Conservation (phyloP, 176 grass and related monocot genomes). For the Aegilops speltoides region DNA sequence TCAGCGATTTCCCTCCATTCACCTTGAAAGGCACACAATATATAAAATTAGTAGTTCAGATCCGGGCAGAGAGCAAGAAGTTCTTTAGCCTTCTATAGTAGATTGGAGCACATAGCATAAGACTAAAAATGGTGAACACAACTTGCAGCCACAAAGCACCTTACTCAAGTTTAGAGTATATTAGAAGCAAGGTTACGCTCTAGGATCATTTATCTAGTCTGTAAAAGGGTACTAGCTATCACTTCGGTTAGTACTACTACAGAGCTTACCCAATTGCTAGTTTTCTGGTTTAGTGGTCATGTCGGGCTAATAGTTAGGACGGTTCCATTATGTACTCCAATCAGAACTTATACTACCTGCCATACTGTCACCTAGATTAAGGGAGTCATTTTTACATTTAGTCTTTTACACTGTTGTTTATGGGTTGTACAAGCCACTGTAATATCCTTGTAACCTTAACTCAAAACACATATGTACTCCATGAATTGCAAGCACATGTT, state of each 20-base stretch:
- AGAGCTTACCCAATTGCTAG: neutral
- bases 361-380: neutral
- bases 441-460: constrained; percentile 18
- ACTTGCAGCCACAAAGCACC: neutral
- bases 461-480: neutral
- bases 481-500: neutral
- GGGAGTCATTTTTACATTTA: neutral
- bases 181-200: constrained; percentile 11
- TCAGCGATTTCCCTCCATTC: constrained; percentile 13
- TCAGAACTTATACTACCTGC: neutral
- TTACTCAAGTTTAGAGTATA: constrained; percentile 8
- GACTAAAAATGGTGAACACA: neutral
- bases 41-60: constrained; percentile 33
- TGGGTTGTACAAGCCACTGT: constrained; percentile 8
- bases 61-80: constrained; percentile 21
- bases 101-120: constrained; percentile 12
- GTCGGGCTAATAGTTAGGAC: constrained; percentile 22
- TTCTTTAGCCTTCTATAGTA: constrained; percentile 8
- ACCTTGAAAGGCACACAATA: constrained; percentile 30
- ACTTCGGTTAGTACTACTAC: constrained; percentile 15
- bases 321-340: constrained; percentile 18
- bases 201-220: constrained; percentile 16
- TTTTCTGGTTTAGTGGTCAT: constrained; percentile 22
- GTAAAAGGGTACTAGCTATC: constrained; percentile 24
- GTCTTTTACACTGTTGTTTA: constrained; percentile 3